These are phyloP conservation scores for Boletellus ananiceps DNA, from an alignment of 768 basidiomycete genomes.

Conservation along the genomic window DNA sequence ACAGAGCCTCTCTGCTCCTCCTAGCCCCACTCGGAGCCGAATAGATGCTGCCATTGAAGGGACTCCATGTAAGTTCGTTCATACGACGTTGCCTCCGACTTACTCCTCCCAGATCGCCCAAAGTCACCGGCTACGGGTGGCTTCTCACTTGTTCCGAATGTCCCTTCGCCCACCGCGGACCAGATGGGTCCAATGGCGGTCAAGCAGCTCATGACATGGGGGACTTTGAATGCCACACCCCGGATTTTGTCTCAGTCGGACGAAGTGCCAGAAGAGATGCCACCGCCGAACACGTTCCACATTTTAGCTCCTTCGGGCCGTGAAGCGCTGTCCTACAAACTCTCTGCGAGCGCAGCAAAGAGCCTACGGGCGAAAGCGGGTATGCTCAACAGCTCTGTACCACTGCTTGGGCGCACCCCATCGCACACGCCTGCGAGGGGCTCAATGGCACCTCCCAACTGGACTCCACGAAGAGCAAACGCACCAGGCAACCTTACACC, in stretches of 20 bases:
- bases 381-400: constrained; percentile 43
- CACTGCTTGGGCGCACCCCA: constrained; percentile 26
- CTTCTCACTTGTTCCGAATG: constrained; percentile 75
- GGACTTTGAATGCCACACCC: constrained; percentile 88
- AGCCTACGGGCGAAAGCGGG: constrained; percentile 76
- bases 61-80: constrained; percentile 68
- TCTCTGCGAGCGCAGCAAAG: constrained; percentile 79
- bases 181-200: constrained; percentile 78
- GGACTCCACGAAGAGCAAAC: constrained; percentile 73
- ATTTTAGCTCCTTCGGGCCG: constrained; percentile 73
- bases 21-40: constrained; percentile 86
- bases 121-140: constrained; percentile 49
- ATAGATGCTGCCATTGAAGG: constrained; percentile 92
- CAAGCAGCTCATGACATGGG: constrained; percentile 97
- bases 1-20: constrained; percentile 53
- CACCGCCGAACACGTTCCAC: constrained; percentile 60
- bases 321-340: constrained; percentile 74
- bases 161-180: constrained; percentile 84
- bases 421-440: constrained; percentile 34
- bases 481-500: constrained; percentile 78
- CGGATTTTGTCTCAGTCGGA: constrained; percentile 70
- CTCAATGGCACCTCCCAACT: constrained; percentile 74
- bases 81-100: constrained; percentile 3
- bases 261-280: constrained; percentile 43
- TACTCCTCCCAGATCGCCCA: constrained; percentile 50